phyloP scores from a whole-genome alignment of 75 land plant genomes.

The Pinus taeda region DNA sequence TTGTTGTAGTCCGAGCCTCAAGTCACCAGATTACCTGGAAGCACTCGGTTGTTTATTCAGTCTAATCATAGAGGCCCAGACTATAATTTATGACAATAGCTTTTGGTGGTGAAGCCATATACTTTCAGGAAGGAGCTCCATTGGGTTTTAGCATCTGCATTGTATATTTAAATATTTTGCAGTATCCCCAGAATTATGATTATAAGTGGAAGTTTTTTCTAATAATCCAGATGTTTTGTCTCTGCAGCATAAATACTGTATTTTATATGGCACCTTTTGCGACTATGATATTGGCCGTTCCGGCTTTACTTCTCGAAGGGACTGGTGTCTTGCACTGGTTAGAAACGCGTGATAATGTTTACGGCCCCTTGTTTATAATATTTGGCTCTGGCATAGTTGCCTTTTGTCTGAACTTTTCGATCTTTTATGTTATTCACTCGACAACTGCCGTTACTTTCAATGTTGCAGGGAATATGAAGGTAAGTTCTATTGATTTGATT shows the following conservation, averaged over 20 bases:
- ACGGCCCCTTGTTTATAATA: conserved; percentile 51
- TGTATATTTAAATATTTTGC: not conserved
- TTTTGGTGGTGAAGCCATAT: not conserved
- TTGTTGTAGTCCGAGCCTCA: not conserved
- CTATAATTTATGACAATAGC: not conserved
- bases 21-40: not conserved
- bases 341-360: conserved; percentile 34
- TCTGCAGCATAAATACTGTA: conserved; percentile 87
- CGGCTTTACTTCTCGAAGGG: conserved; percentile 85
- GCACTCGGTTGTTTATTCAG: not conserved
- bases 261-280: conserved; percentile 99
- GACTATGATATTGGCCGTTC: conserved; percentile 75
- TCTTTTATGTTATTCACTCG: conserved; percentile 94
- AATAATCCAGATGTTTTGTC: not conserved
- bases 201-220: not conserved
- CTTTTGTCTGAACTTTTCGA: conserved; percentile 95
- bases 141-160: not conserved
- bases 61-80: not conserved
- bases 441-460: conserved; percentile 99
- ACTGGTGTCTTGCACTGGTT: conserved; percentile 70
- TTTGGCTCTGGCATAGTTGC: conserved; percentile 78
- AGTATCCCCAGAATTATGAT: not conserved
- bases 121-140: not conserved
- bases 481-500: conserved; percentile 10
- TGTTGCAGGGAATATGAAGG: conserved; percentile 98